Percentiles rank a stretch among this genome's conserved stretches.
These are phyloP conservation scores for Fusarium longipes DNA, from an alignment of 2,329 filamentous ascomycete species.

Conservation along the genomic window DNA sequence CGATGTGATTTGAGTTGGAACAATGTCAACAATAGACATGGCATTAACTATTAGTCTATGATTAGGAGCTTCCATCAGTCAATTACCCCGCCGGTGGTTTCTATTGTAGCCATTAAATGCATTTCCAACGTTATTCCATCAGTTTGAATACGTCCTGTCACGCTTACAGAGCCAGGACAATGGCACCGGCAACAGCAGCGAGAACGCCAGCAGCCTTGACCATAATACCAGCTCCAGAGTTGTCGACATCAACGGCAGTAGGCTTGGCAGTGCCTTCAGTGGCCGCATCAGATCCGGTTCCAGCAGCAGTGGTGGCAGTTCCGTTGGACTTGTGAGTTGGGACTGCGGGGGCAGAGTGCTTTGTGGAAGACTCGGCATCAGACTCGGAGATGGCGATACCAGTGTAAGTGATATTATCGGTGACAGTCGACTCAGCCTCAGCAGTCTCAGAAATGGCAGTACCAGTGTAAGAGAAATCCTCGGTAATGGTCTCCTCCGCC, in stretches of 20 bases:
- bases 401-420: background rate
- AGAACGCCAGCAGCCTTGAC: background rate
- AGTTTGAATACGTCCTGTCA: no score
- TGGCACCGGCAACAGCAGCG: background rate
- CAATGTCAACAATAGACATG: background rate
- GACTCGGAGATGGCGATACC: background rate
- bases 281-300: background rate
- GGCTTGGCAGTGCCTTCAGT: background rate
- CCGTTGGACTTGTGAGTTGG: background rate
- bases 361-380: background rate
- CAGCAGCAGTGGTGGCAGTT: background rate
- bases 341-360: background rate
- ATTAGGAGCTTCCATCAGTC: background rate
- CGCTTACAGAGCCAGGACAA: background rate
- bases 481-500: background rate
- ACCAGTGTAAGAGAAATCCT: background rate
- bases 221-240: background rate
- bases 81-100: background rate
- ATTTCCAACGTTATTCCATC: background rate
- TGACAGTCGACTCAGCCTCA: background rate
- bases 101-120: background rate
- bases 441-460: background rate
- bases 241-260: background rate
- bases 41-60: background rate
- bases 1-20: no score